Conservation (phyloP, 305 asterid genomes). For the Solanum hybrid region DNA sequence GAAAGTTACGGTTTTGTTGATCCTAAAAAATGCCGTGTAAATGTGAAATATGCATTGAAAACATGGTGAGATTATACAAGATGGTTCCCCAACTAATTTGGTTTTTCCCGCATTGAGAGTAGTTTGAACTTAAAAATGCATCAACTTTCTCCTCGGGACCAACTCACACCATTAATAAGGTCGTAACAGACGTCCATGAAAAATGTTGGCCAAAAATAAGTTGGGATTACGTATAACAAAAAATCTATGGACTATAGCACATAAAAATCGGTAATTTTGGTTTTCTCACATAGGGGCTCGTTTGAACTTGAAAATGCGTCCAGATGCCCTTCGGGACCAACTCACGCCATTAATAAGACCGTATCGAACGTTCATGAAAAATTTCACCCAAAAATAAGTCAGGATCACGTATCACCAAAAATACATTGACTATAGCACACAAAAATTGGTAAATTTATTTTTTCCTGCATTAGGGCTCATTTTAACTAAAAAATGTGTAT, state of each 20-base stretch:
- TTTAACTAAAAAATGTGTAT: neutral
- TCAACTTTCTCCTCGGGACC: too few relatives aligned
- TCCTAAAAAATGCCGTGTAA: neutral
- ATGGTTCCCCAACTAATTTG: neutral
- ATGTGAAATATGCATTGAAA: too few relatives aligned
- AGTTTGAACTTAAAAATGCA: too few relatives aligned
- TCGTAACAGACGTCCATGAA: too few relatives aligned
- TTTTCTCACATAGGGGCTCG: too few relatives aligned
- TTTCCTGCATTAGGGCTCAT: neutral
- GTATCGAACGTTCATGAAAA: neutral
- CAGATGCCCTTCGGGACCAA: too few relatives aligned
- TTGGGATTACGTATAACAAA: neutral
- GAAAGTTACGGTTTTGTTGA: too few relatives aligned
- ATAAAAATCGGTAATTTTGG: rapidly evolving
- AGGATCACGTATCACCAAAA: neutral
- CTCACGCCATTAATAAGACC: neutral
- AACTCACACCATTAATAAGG: neutral
- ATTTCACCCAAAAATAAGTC: too few relatives aligned
- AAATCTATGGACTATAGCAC: neutral
- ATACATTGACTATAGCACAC: neutral
- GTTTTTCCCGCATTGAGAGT: too few relatives aligned
- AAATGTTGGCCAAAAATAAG: neutral
- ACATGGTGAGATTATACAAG: neutral
- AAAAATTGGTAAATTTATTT: neutral
- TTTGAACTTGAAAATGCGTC: too few relatives aligned